These are phyloP conservation scores for Hydrangea macrophylla DNA, from an alignment of 148 eudicot genomes.

Conservation along the genomic window DNA sequence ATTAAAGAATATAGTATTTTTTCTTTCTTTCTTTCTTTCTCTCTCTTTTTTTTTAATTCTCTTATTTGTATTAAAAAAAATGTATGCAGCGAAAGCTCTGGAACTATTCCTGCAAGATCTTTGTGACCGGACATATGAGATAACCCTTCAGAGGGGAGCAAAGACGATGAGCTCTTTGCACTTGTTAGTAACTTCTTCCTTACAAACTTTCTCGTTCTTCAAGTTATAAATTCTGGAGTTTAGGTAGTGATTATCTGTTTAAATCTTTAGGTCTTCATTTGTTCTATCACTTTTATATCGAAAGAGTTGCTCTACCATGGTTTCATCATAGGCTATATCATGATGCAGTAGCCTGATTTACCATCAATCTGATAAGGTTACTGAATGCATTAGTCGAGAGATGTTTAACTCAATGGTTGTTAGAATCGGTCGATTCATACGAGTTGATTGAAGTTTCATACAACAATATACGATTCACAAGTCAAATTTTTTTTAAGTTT, in stretches of 20 bases:
- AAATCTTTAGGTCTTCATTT: not conserved
- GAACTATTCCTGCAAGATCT: conserved; percentile 45
- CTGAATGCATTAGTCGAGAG: not conserved
- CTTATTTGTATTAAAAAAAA: not conserved
- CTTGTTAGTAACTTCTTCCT: conserved; percentile 23
- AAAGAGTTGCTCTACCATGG: not conserved
- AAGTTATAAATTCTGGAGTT: not conserved
- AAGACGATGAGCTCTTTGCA: conserved; percentile 35
- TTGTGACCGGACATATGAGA: conserved; percentile 33
- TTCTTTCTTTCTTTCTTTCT: not conserved
- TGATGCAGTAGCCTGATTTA: not conserved
- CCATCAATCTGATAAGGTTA: not conserved
- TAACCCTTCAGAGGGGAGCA: conserved; percentile 34
- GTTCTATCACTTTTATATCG: not conserved
- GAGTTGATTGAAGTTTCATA: too few relatives aligned
- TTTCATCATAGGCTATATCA: not conserved
- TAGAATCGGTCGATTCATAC: too few relatives aligned
- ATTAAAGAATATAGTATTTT: too few relatives aligned
- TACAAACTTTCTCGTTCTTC: not conserved
- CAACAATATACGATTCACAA: too few relatives aligned
- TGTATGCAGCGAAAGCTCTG: conserved; percentile 39
- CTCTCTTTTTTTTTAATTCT: not conserved
- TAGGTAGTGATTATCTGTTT: not conserved
- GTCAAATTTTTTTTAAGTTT: too few relatives aligned
- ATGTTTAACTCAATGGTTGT: too few relatives aligned